Evolutionary conservation across 495 filamentous ascomycete genomes (phyloP).

Genomic region (Penicillium mononematosum): DNA sequence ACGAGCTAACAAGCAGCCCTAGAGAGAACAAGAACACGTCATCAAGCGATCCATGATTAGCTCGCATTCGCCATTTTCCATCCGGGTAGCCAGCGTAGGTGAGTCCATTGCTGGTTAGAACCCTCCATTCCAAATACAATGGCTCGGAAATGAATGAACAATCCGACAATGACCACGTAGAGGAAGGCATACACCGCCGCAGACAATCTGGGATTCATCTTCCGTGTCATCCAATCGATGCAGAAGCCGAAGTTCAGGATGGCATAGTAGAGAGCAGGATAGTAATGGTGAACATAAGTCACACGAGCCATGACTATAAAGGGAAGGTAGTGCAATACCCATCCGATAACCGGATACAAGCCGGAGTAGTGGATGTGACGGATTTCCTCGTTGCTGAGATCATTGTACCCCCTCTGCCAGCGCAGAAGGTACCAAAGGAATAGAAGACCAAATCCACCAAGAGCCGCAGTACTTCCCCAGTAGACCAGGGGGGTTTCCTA

Average conservation of each 20-base stretch:
- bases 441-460: constrained; percentile 68
- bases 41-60: constrained; percentile 19
- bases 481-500: constrained; percentile 94
- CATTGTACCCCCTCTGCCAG: constrained; percentile 92
- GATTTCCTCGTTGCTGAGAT: constrained; percentile 75
- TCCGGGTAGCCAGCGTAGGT: constrained; percentile 84
- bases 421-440: constrained; percentile 84
- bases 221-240: constrained; percentile 74
- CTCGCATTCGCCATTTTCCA: constrained; percentile 55
- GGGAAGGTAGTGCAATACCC: constrained; percentile 93
- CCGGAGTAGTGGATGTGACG: constrained; percentile 94
- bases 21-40: not conserved
- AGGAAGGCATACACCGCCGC: constrained; percentile 66
- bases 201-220: constrained; percentile 55
- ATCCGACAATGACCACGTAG: constrained; percentile 68
- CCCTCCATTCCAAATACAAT: constrained; percentile 97
- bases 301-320: constrained; percentile 98
- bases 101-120: constrained; percentile 74
- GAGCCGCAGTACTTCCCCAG: constrained; percentile 82
- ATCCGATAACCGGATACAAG: constrained; percentile 86
- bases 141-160: constrained; percentile 88
- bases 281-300: constrained; percentile 99
- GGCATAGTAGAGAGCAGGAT: constrained; percentile 97
- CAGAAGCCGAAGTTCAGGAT: constrained; percentile 88
- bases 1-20: not conserved